These are phyloP conservation scores for Apocynum venetum DNA, from an alignment of 257 asterid species.

Conservation along the genomic window DNA sequence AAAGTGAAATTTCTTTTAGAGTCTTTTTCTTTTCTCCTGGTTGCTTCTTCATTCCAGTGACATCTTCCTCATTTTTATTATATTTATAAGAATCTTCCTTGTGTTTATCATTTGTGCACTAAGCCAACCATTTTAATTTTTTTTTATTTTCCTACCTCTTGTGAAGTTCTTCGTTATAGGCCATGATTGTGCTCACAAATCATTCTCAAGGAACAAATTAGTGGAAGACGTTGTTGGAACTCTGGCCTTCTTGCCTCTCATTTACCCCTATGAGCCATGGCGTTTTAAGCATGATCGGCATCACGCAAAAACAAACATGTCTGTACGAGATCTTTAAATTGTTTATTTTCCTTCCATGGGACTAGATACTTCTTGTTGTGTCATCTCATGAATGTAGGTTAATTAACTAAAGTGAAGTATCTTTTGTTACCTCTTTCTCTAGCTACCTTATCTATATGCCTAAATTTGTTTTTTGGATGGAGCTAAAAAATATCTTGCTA, in stretches of 20 bases:
- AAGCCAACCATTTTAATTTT: slow-evolving; percentile 15
- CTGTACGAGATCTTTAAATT: slow-evolving; percentile 32
- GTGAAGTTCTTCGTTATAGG: slow-evolving; percentile 96
- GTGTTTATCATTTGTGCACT: slow-evolving; percentile 8
- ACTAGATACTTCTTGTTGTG: neutral
- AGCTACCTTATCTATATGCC: neutral
- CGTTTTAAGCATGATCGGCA: slow-evolving; percentile 94
- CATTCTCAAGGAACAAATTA: slow-evolving; percentile 86
- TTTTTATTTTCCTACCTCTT: slow-evolving; percentile 17
- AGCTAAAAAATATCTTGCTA: neutral
- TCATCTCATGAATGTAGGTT: neutral
- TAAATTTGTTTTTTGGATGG: neutral
- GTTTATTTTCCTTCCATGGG: neutral
- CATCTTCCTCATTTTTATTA: neutral
- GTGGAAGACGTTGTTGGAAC: slow-evolving; percentile 96
- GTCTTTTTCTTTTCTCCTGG: neutral
- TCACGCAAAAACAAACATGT: slow-evolving; percentile 98
- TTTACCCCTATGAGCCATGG: slow-evolving; percentile 98
- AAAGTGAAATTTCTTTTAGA: no score
- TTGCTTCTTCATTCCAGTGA: neutral
- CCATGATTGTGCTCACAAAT: slow-evolving; percentile 98
- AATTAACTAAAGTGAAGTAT: neutral
- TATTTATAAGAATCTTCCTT: neutral
- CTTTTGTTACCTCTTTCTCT: neutral
- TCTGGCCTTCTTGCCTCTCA: slow-evolving; percentile 84